phyloP scores from a whole-genome alignment of 2,329 filamentous ascomycete genomes.

The Monilinia laxa region DNA sequence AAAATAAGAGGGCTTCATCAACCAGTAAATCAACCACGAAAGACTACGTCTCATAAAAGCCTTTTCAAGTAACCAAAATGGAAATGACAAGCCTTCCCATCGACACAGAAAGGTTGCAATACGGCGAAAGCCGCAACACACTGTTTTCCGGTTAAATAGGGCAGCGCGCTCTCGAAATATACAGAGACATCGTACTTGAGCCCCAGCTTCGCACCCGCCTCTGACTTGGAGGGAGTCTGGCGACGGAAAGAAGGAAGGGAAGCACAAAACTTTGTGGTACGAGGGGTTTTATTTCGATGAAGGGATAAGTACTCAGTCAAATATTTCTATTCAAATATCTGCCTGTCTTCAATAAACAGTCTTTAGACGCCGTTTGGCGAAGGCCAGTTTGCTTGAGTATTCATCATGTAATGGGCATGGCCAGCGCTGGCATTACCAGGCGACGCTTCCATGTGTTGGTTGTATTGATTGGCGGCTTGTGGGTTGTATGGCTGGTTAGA shows the following conservation, averaged over 20 bases:
- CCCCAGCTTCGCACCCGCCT: not conserved
- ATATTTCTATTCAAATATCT: not conserved
- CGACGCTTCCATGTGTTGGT: slow-evolving; percentile 15
- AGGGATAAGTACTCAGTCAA: not conserved
- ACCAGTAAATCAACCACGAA: not conserved
- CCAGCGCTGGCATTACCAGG: slow-evolving; percentile 36
- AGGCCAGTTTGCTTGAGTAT: slow-evolving; percentile 36
- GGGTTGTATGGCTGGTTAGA: slow-evolving; percentile 10
- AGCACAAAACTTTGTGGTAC: not conserved
- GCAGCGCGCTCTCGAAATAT: slow-evolving; percentile 1
- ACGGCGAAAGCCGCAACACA: not conserved
- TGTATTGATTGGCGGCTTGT: slow-evolving; percentile 8
- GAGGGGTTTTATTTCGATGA: not conserved
- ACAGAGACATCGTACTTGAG: slow-evolving; percentile 7
- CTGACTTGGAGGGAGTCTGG: not conserved
- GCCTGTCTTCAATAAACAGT: not conserved
- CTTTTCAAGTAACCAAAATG: slow-evolving; percentile 17
- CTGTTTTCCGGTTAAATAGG: too few relatives aligned
- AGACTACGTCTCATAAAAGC: not conserved
- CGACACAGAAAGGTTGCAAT: not conserved
- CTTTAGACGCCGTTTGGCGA: slow-evolving; percentile 29
- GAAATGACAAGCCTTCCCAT: not conserved
- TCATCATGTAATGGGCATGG: slow-evolving; percentile 36
- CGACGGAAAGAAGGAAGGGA: not conserved
- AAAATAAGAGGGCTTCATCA: not conserved